Conservation (phyloP, 2,329 filamentous ascomycete genomes). For the Hymenoscyphus linearis region DNA sequence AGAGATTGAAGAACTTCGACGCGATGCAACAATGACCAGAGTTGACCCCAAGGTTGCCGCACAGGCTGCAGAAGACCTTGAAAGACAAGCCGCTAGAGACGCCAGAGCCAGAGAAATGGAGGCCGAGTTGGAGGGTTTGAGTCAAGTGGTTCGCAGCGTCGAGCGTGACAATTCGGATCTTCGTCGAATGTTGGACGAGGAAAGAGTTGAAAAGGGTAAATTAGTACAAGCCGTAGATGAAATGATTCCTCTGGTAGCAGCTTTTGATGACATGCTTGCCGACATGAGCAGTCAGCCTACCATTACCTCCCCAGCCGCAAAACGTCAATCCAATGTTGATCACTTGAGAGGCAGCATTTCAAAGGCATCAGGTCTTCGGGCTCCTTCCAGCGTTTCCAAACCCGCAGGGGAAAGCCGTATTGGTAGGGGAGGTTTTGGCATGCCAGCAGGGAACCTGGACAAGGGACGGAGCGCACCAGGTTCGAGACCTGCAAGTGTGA, state of each 20-base stretch:
- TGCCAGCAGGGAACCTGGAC: conserved; percentile 21
- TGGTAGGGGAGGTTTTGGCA: conserved; percentile 30
- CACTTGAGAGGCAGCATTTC: conserved; percentile 50
- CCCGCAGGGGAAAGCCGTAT: conserved; percentile 43
- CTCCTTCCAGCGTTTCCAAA: conserved; percentile 45
- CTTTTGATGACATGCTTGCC: conserved; percentile 33
- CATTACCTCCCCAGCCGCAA: conserved; percentile 16
- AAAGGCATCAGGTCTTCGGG: conserved; percentile 53
- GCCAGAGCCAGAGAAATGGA: conserved; percentile 80
- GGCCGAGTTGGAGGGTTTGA: conserved; percentile 64
- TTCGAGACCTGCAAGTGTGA: conserved; percentile 27
- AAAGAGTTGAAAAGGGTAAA: conserved; percentile 79
- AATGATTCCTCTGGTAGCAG: conserved; percentile 66
- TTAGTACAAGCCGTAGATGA: conserved; percentile 77
- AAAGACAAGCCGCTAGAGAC: conserved; percentile 66
- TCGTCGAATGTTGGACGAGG: conserved; percentile 60
- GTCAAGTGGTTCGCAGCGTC: conserved; percentile 65
- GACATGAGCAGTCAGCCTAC: conserved; percentile 27
- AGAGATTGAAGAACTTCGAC: conserved; percentile 70
- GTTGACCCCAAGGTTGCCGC: conserved; percentile 43
- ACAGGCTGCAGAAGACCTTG: conserved; percentile 39
- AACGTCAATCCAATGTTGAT: conserved; percentile 36
- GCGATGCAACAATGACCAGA: conserved; percentile 61
- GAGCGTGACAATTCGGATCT: conserved; percentile 65
- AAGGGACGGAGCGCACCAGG: conserved; percentile 27